Conservation (phyloP, 2,329 filamentous ascomycete genomes). For the Cytospora paraplurivora region DNA sequence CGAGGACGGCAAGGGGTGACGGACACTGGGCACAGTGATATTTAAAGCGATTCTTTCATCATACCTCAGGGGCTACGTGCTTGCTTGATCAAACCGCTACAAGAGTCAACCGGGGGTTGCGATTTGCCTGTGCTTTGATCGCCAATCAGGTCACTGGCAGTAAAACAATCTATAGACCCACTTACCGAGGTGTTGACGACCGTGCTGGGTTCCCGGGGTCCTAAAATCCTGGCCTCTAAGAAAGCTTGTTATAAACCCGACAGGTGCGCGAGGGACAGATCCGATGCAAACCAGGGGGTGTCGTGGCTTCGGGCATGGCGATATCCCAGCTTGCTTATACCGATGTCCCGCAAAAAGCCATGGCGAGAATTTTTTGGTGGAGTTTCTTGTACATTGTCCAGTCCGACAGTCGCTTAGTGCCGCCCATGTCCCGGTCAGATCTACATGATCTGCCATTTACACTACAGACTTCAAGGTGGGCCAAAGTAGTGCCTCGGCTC, state of each 20-base stretch:
- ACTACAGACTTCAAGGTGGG: too few species aligned
- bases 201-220: conserved; percentile 20
- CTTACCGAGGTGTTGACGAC: conserved; percentile 24
- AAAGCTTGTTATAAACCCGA: not conserved
- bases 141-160: not conserved
- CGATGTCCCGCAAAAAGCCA: conserved; percentile 17
- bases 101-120: not conserved
- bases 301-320: conserved; percentile 18
- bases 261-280: not conserved
- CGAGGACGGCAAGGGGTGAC: conserved; percentile 4
- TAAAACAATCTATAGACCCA: conserved; percentile 11
- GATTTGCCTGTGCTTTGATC: not conserved
- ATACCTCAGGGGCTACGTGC: not conserved
- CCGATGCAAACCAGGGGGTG: conserved; percentile 6
- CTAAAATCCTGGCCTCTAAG: not conserved
- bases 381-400: not conserved
- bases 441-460: not conserved
- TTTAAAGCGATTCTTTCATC: conserved; percentile 6
- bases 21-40: conserved; percentile 15
- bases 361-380: conserved; percentile 16
- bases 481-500: conserved; percentile 20
- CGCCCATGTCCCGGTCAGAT: not conserved
- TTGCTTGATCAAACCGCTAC: not conserved
- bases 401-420: not conserved
- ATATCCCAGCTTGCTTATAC: conserved; percentile 4